These are phyloP conservation scores for Extremus antarcticus DNA, from an alignment of 495 filamentous ascomycete genomes.

Conservation along the genomic window DNA sequence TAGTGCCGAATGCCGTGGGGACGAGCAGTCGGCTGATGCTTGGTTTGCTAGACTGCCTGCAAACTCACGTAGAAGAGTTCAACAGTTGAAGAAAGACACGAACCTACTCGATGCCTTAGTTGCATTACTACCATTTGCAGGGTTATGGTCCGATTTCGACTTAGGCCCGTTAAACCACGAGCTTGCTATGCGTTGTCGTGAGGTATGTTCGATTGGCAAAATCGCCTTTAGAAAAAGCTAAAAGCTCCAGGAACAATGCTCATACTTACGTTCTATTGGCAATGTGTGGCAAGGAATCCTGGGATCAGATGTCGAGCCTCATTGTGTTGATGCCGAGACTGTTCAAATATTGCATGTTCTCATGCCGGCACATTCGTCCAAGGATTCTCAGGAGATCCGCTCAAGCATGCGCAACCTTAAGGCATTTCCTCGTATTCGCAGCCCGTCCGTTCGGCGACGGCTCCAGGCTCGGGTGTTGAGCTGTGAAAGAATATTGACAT, in stretches of 20 bases:
- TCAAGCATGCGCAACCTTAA: not conserved
- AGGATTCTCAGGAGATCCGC: not conserved
- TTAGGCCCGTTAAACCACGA: not conserved
- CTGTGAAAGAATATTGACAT: not conserved
- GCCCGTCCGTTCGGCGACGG: not conserved
- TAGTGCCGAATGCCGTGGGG: not conserved
- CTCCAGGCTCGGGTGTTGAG: not conserved
- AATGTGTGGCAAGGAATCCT: not conserved
- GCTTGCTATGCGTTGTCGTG: not conserved
- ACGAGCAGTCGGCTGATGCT: not conserved
- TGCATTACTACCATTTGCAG: not conserved
- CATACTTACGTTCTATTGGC: not conserved
- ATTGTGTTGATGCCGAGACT: not conserved
- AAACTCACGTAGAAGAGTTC: not conserved
- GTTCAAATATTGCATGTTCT: not conserved
- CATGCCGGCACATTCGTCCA: not conserved
- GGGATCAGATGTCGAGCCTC: not conserved
- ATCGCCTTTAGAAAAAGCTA: too few relatives aligned
- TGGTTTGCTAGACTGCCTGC: not conserved
- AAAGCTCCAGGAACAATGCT: not conserved
- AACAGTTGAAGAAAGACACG: not conserved
- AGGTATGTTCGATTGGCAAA: not conserved
- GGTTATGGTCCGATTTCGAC: not conserved
- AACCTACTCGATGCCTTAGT: not conserved
- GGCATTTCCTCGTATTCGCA: not conserved